phyloP scores from a whole-genome alignment of 2,329 filamentous ascomycete species.

The Dichotomopilus funicola region DNA sequence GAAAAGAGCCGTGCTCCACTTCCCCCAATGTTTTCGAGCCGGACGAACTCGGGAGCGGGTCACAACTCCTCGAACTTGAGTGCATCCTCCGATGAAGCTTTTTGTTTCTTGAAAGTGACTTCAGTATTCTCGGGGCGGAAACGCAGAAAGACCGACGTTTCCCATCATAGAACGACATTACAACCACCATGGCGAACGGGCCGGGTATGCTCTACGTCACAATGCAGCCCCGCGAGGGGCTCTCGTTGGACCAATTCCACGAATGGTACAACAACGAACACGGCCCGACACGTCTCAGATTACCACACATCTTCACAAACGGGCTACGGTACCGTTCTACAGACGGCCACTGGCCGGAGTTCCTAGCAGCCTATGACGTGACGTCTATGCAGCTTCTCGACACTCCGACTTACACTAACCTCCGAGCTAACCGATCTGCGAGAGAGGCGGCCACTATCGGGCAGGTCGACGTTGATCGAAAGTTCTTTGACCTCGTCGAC shows the following conservation, averaged over 20 bases:
- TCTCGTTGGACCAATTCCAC: constrained; percentile 67
- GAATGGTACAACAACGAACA: constrained; percentile 96
- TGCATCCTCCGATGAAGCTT: too few species aligned
- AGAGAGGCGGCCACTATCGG: constrained; percentile 49
- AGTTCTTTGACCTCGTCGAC: constrained; percentile 62
- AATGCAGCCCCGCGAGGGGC: constrained; percentile 67
- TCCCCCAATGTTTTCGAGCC: background rate
- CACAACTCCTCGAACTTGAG: too few species aligned
- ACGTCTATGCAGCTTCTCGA: constrained; percentile 65
- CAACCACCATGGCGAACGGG: constrained; percentile 6
- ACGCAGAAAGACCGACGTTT: too few species aligned
- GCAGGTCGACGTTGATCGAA: constrained; percentile 58
- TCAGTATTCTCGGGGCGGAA: too few species aligned
- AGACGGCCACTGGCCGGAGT: constrained; percentile 58
- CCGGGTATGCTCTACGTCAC: constrained; percentile 74
- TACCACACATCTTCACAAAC: constrained; percentile 66
- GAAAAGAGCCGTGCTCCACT: constrained; percentile 19
- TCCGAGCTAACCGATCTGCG: constrained; percentile 52
- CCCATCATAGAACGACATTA: background rate
- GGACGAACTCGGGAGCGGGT: too few species aligned
- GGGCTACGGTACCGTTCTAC: constrained; percentile 71
- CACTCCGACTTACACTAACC: constrained; percentile 60
- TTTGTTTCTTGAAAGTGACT: too few species aligned
- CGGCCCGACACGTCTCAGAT: constrained; percentile 69
- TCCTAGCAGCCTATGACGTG: constrained; percentile 77